Evolutionary conservation across 208 protist species (phyloP).

Genomic region (Crithidia bombi): DNA sequence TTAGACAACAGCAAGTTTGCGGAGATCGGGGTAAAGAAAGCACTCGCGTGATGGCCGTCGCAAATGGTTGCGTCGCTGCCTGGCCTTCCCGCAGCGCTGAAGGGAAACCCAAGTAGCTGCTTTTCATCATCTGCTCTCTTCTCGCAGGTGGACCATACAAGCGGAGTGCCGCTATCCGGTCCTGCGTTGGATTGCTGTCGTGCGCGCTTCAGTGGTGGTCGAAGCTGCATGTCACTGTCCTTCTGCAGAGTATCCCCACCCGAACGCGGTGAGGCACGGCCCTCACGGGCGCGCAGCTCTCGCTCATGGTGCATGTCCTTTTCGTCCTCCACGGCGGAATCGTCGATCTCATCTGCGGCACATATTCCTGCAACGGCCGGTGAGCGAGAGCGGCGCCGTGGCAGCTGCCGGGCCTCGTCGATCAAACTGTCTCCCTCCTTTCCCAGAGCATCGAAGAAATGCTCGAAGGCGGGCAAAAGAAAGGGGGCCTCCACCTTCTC

Average conservation of each 20-base stretch:
- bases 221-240: background rate
- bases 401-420: background rate
- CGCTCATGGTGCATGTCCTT: too few species aligned
- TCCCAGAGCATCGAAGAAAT: constrained; percentile 2
- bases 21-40: constrained; percentile 13
- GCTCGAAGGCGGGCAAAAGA: background rate
- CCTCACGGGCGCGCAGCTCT: too few species aligned
- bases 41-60: background rate
- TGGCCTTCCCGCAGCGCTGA: background rate
- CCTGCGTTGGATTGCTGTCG: background rate
- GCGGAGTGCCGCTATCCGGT: too few species aligned
- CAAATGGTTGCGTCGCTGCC: too few species aligned
- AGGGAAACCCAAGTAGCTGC: background rate
- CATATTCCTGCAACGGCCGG: background rate
- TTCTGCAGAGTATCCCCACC: background rate
- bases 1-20: background rate
- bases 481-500: too few species aligned
- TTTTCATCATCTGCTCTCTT: too few species aligned
- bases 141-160: background rate
- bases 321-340: background rate
- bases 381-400: constrained; percentile 19
- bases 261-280: background rate
- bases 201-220: constrained; percentile 4
- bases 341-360: background rate
- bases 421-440: background rate